Percentiles rank a stretch among this genome's conserved stretches.
These are phyloP conservation scores for Skeletonema grethae DNA, from an alignment of 108 stramenopile species.

Conservation along the genomic window DNA sequence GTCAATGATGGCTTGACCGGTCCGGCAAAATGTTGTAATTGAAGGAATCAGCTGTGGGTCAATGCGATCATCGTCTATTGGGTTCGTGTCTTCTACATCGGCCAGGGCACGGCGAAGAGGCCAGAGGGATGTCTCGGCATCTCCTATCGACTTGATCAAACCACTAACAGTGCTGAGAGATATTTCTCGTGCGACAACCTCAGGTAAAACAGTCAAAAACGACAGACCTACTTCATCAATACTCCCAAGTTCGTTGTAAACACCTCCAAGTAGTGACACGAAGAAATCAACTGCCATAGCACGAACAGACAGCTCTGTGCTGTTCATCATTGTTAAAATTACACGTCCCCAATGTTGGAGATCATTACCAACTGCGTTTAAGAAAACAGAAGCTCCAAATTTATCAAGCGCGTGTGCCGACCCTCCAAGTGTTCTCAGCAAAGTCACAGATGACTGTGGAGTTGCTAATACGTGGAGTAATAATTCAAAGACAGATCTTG, in stretches of 20 bases:
- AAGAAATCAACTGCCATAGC: conserved; percentile 88
- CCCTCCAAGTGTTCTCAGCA: conserved; percentile 76
- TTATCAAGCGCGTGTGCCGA: conserved; percentile 79
- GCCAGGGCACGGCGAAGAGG: conserved; percentile 81
- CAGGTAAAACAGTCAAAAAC: conserved; percentile 76
- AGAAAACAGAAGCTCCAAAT: conserved; percentile 73
- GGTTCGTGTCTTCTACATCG: conserved; percentile 85
- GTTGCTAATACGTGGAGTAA: conserved; percentile 80
- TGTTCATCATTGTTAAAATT: conserved; percentile 81
- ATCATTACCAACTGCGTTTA: conserved; percentile 54
- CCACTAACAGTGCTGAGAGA: conserved; percentile 70
- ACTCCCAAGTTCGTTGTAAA: conserved; percentile 64
- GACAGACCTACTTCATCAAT: conserved; percentile 61
- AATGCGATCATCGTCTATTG: conserved; percentile 81
- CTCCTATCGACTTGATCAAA: conserved; percentile 54
- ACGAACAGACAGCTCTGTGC: conserved; percentile 78
- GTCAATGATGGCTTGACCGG: conserved; percentile 84
- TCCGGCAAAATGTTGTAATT: conserved; percentile 67
- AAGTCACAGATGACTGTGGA: conserved; percentile 84
- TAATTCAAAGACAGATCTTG: conserved; percentile 67
- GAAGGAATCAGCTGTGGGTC: conserved; percentile 80
- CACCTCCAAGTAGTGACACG: conserved; percentile 74
- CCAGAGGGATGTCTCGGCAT: conserved; percentile 75
- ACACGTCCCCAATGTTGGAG: conserved; percentile 86
- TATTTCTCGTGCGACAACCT: conserved; percentile 85